A percentile compares a stretch with the other conserved stretches of the same genome.
phyloP scores from a whole-genome alignment of 768 basidiomycete species.

The Lyophyllum shimeji region DNA sequence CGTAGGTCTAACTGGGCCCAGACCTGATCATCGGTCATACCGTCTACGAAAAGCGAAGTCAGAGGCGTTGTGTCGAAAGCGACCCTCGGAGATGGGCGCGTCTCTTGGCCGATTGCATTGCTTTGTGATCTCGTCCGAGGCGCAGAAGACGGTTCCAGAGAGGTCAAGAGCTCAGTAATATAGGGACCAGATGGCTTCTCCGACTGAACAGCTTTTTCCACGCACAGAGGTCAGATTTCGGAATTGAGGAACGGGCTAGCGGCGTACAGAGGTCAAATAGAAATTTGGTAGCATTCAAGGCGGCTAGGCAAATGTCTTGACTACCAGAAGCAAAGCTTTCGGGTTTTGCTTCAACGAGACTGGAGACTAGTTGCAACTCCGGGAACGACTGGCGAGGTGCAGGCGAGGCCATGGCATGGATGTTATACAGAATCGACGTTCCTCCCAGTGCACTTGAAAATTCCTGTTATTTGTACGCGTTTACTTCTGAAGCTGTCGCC shows the following conservation, averaged over 20 bases:
- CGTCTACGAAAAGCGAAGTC: conserved; percentile 69
- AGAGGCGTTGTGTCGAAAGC: conserved; percentile 67
- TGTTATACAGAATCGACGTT: background rate
- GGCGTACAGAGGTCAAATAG: conserved; percentile 74
- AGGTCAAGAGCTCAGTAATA: conserved; percentile 63
- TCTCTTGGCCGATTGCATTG: conserved; percentile 37
- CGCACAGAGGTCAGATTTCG: conserved; percentile 11
- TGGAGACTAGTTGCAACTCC: conserved; percentile 50
- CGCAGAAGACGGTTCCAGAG: conserved; percentile 64
- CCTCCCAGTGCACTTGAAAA: too few relatives aligned
- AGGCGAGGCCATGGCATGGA: background rate
- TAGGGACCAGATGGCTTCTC: conserved; percentile 66
- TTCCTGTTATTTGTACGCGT: conserved; percentile 9
- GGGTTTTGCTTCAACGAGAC: conserved; percentile 51
- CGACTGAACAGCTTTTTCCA: conserved; percentile 55
- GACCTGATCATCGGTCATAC: conserved; percentile 82
- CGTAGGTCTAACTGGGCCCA: conserved; percentile 95
- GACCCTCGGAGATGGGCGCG: conserved; percentile 35
- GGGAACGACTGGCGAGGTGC: conserved; percentile 14
- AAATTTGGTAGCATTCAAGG: conserved; percentile 69
- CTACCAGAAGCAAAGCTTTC: conserved; percentile 58
- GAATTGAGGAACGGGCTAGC: background rate
- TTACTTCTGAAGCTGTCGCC: conserved; percentile 1
- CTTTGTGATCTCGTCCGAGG: conserved; percentile 76
- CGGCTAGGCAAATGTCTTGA: conserved; percentile 51